Conservation (phyloP, 768 basidiomycete species). For the Hygrophoropsis aurantiaca region DNA sequence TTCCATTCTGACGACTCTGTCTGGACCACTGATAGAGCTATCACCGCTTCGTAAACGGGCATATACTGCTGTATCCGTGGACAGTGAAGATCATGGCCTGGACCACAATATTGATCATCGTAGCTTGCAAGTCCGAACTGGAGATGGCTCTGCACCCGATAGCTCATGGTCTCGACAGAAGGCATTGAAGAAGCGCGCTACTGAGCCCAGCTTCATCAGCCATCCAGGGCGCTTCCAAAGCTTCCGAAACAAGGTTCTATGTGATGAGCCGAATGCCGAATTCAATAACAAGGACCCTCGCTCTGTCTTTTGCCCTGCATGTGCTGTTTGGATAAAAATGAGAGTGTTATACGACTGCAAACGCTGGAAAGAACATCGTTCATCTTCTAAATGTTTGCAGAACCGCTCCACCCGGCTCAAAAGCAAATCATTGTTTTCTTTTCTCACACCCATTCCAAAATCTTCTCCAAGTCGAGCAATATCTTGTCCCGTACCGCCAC, state of each 20-base stretch:
- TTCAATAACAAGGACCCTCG: slow-evolving; percentile 10
- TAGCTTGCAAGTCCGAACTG: neutral
- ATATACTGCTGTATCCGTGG: no score
- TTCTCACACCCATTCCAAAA: slow-evolving; percentile 1
- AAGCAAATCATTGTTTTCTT: neutral
- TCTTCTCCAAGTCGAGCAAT: neutral
- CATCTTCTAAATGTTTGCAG: slow-evolving; percentile 6
- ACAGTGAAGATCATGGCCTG: no score
- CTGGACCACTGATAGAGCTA: no score
- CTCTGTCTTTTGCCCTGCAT: slow-evolving; percentile 13
- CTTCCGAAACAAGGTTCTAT: neutral
- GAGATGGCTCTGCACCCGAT: neutral
- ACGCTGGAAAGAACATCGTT: slow-evolving; percentile 13
- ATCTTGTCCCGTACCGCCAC: neutral
- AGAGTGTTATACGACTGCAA: slow-evolving; percentile 12
- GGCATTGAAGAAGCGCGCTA: neutral
- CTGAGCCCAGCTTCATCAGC: neutral
- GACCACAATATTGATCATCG: neutral
- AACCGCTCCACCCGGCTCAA: neutral
- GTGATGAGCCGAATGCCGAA: slow-evolving; percentile 10
- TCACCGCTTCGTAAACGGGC: no score
- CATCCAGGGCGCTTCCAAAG: neutral
- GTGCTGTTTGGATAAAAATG: slow-evolving; percentile 15
- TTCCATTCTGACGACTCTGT: no score
- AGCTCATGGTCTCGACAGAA: slow-evolving; percentile 1